Percentiles rank a stretch among this genome's conserved stretches.
Conservation (phyloP, 1,284 basidiomycete species). For the Ganoderma boninense region DNA sequence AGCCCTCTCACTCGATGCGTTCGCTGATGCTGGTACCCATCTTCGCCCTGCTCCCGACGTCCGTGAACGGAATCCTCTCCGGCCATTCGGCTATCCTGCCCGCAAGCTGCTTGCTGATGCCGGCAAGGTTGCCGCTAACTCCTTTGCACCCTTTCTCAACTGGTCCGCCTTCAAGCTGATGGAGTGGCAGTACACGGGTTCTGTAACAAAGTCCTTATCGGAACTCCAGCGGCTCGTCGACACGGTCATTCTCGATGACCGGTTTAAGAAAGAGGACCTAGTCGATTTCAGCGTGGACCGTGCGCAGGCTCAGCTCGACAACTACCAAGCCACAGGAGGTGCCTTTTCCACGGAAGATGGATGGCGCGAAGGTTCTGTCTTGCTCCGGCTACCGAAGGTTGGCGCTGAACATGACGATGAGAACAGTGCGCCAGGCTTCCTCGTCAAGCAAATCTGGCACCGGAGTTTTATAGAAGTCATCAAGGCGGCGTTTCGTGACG, state of each 20-base stretch:
- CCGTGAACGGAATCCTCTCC: not conserved
- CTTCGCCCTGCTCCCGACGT: not conserved
- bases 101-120: not conserved
- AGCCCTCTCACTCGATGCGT: not conserved
- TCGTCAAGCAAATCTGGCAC: conserved; percentile 35
- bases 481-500: conserved; percentile 9
- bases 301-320: conserved; percentile 31
- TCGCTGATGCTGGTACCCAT: conserved; percentile 9
- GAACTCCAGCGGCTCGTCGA: conserved; percentile 42
- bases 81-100: conserved; percentile 7
- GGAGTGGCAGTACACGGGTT: conserved; percentile 41
- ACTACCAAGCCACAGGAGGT: not conserved
- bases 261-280: conserved; percentile 36
- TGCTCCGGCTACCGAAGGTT: conserved; percentile 32
- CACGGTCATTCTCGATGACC: conserved; percentile 35
- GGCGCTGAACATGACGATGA: conserved; percentile 30
- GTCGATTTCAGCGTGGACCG: conserved; percentile 23
- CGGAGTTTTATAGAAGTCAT: conserved; percentile 23
- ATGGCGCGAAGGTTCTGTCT: conserved; percentile 37
- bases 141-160: conserved; percentile 41
- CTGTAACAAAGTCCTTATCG: conserved; percentile 34
- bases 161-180: conserved; percentile 37
- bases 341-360: conserved; percentile 30
- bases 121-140: not conserved
- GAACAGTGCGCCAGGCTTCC: conserved; percentile 34